Base-by-base conservation (phyloP, 2,329 filamentous ascomycete genomes). In the Eutypa lata region DNA sequence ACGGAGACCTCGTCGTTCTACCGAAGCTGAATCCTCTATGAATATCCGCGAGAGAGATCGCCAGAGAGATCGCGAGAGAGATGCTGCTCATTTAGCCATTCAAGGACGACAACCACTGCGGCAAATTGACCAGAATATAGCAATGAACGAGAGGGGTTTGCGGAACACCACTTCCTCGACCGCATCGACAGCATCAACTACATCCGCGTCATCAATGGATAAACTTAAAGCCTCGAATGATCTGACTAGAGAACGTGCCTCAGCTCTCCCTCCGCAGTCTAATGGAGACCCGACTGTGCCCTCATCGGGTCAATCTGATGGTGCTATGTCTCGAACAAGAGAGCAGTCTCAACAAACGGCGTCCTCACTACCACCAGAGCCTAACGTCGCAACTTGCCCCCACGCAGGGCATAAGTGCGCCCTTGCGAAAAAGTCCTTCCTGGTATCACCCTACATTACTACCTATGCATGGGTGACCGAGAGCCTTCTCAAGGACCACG, bases 371-470 rank as follows among this genome's bases (percentile, higher is more conserved):
- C n/a, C 33, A 35, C 31, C 6, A 18, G 55, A 56, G 46, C 14
- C 33, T 6, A 6, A 33, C 2, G 7, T 49, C 53, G n/a, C n/a
- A 37, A 38, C 52, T 14, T 80, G 76, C 53, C 54, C 56, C 1
- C 66, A 69, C 35, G 66, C 63, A 8, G 65, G 66, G 4, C 42
- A 57, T 0, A 51, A 64, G 8, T 82, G 79, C 53, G 61, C 65
- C 1, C 59, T 82, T 21, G 57, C 62, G 0, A 65, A 64, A 16
- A 68, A 58, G 35, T 61, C 65, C 0, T 58, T 82, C 31, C 55
- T 82, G 2, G 61, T 81, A 2, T 68, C 75, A 0, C 72, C 73
- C 0, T 74, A 70, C 48, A 70, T 80, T 16, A 61, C 73, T 13
- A 53, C 61, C 2, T 67, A 68, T 10, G 66, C 67, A 0, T 66